phyloP scores from a whole-genome alignment of 352 stramenopile genomes.

The Globisporangium recalcitrans region DNA sequence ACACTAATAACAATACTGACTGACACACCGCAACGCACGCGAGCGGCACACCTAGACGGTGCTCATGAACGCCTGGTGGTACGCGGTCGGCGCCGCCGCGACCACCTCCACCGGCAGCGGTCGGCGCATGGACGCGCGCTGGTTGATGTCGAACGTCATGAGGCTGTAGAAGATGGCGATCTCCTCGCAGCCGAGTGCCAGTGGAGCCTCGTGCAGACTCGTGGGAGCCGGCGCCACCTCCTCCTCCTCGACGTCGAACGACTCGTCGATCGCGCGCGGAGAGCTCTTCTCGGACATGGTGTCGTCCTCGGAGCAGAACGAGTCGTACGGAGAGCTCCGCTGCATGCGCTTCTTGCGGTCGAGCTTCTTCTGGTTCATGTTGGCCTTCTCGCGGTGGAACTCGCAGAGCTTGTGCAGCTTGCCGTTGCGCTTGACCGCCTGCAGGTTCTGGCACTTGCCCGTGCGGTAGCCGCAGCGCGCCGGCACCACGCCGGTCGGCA shows the following conservation, averaged over 20 bases:
- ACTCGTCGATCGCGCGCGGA: slow-evolving; percentile 47
- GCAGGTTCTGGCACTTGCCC: slow-evolving; percentile 77
- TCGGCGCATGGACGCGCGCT: slow-evolving; percentile 14
- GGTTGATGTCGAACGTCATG: slow-evolving; percentile 64
- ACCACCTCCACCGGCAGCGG: slow-evolving; percentile 4
- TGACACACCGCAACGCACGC: no score
- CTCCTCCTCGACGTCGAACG: slow-evolving; percentile 15
- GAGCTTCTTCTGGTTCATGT: slow-evolving; percentile 84
- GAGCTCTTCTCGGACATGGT: slow-evolving; percentile 27
- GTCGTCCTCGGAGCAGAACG: slow-evolving; percentile 39
- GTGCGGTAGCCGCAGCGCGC: slow-evolving; percentile 74
- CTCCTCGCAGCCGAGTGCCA: slow-evolving; percentile 57
- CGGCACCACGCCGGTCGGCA: slow-evolving; percentile 24
- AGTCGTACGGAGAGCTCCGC: slow-evolving; percentile 39
- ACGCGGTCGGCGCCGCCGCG: slow-evolving; percentile 3
- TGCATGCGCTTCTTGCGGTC: slow-evolving; percentile 80
- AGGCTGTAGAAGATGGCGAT: slow-evolving; percentile 75
- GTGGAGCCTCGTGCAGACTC: slow-evolving; percentile 55
- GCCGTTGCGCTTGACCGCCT: slow-evolving; percentile 77
- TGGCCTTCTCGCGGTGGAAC: slow-evolving; percentile 79
- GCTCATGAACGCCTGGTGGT: slow-evolving; percentile 29
- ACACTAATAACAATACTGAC: slow-evolving; percentile 1
- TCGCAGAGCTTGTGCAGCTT: slow-evolving; percentile 84
- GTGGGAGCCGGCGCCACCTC: slow-evolving; percentile 30
- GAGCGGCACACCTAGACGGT: slow-evolving; percentile 18